Base-by-base conservation (phyloP, 1,284 basidiomycete genomes). In the Amylostereum areolatum region DNA sequence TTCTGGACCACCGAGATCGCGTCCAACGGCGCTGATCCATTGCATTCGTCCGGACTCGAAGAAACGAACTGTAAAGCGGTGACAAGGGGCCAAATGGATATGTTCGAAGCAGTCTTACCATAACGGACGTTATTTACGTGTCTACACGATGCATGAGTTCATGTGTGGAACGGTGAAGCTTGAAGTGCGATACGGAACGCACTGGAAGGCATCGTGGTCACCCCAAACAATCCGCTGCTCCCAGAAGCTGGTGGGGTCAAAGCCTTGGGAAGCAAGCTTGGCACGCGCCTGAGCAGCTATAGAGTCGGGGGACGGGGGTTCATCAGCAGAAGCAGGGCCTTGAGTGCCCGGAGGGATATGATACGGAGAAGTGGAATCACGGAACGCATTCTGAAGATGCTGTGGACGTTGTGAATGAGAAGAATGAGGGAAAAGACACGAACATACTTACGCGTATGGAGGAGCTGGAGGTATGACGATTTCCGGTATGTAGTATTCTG, bases 51-150 rank as follows among this genome's bases (percentile, higher is more conserved):
- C 82, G 29, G 83, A 85, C 68, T 88, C 84, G 53, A 89, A 75
- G 61, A 81, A 86, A 8, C 78, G 72, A 28, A 78, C 80, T 82
- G 47, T 30, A 4, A 39, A 40, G 6, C 29, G 40, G 27, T 24
- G 18, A 25, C 33, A 40, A 37, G 9, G 29, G n/a, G 39, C 10
- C 24, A 45, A 30, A 61, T 28, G 45, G 31, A 1, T 18, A 18
- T 1, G 18, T 18, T 18, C 18, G 18, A 18, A 18, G 18, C 18
- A 18, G 18, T 18, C 71, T 48, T 59, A 87, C 85, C 66, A 59
- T 89, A 89, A 51, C 77, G 78, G 24, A 78, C 83, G 56, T 89
- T 89, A 56, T 89, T 89, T 29, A 89, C 83, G 58, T 89, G 86
- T 60, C 86, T 89, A 49, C 27, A 41, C 25, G 12, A 7, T 34